Evolutionary conservation across 805 yeast genomes (phyloP).

Genomic region (Zygosaccharomyces lentus): DNA sequence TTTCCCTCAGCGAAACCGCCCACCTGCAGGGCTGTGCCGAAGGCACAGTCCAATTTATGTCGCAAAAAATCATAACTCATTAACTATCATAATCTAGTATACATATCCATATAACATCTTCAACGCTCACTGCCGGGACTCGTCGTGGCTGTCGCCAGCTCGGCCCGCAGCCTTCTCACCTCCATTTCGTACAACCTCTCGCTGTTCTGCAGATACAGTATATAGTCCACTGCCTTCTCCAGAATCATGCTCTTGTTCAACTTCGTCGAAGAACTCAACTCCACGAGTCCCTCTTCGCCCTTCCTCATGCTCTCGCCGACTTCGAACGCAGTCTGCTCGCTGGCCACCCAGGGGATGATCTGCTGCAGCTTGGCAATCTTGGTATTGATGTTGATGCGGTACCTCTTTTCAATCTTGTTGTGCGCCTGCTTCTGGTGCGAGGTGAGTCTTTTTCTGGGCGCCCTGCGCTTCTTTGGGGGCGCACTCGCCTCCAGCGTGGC

Average conservation of each 20-base stretch:
- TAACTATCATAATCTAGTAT: not conserved
- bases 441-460: slow-evolving; percentile 52
- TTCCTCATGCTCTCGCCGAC: slow-evolving; percentile 22
- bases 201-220: slow-evolving; percentile 48
- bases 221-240: slow-evolving; percentile 64
- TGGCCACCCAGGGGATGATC: slow-evolving; percentile 63
- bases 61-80: not conserved
- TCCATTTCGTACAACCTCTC: slow-evolving; percentile 37
- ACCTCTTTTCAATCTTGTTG: slow-evolving; percentile 66
- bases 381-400: slow-evolving; percentile 66
- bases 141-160: slow-evolving; percentile 19
- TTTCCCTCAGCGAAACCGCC: not conserved
- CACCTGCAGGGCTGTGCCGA: not conserved
- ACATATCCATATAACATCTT: not conserved
- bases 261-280: slow-evolving; percentile 33
- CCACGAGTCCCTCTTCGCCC: slow-evolving; percentile 4
- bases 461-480: slow-evolving; percentile 40
- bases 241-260: slow-evolving; percentile 63
- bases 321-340: slow-evolving; percentile 60
- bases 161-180: slow-evolving; percentile 33
- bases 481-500: slow-evolving; percentile 5
- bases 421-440: slow-evolving; percentile 65
- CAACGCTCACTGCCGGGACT: not conserved
- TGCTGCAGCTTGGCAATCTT: slow-evolving; percentile 64
- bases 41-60: not conserved